These are phyloP conservation scores for Carpinus viminea DNA, from an alignment of 306 rosid species.

Conservation along the genomic window DNA sequence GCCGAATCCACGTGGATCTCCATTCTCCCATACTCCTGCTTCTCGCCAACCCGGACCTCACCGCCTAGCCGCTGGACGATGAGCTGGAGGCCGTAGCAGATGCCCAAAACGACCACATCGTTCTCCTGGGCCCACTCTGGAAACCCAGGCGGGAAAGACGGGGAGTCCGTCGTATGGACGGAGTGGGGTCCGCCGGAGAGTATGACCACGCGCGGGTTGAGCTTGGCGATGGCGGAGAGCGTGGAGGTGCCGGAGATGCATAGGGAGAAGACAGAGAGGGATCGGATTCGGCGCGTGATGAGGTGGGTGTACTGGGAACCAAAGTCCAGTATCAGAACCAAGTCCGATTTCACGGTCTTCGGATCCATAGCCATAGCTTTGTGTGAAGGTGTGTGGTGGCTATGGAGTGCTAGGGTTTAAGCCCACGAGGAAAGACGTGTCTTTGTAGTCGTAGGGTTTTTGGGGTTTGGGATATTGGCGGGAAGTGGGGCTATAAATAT, in stretches of 20 bases:
- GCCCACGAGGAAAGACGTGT: background rate
- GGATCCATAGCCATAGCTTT: conserved; percentile 45
- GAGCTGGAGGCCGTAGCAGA: conserved; percentile 92
- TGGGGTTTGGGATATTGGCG: conserved; percentile 24
- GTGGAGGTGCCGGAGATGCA: conserved; percentile 81
- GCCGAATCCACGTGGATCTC: conserved; percentile 55
- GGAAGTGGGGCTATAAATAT: background rate
- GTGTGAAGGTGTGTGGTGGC: conserved; percentile 4
- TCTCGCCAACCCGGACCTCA: conserved; percentile 61
- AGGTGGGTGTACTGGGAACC: conserved; percentile 98
- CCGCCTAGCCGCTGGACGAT: conserved; percentile 89
- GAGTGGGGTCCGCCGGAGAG: conserved; percentile 99
- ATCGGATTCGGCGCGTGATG: conserved; percentile 91
- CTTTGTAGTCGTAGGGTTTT: background rate
- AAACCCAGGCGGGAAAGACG: conserved; percentile 73
- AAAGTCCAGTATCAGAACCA: conserved; percentile 77
- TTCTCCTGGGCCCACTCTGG: conserved; percentile 70
- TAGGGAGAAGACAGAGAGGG: conserved; percentile 83
- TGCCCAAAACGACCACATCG: conserved; percentile 67
- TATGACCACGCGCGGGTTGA: conserved; percentile 71
- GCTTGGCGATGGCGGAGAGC: conserved; percentile 61
- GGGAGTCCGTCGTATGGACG: conserved; percentile 76
- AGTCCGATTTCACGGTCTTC: conserved; percentile 60
- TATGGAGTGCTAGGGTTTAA: conserved; percentile 42
- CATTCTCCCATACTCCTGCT: conserved; percentile 95